phyloP scores from a whole-genome alignment of 805 yeast species.

The Yamadazyma tumulicola region DNA sequence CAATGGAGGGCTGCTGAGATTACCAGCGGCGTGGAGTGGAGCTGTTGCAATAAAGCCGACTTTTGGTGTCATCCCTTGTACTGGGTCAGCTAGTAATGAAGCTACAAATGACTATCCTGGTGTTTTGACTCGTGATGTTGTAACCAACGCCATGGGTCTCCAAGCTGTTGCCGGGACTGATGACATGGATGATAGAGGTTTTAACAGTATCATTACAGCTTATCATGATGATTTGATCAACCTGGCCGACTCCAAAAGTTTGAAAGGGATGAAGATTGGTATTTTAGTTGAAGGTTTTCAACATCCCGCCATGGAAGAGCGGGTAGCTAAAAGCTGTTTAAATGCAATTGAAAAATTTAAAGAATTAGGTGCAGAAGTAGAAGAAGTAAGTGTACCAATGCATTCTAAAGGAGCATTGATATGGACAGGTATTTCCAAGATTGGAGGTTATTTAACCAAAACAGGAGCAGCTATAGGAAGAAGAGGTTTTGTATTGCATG shows the following conservation, averaged over 20 bases:
- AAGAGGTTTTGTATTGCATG: constrained; percentile 15
- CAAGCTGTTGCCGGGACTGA: constrained; percentile 35
- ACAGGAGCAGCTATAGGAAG: constrained; percentile 17
- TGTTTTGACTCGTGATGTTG: constrained; percentile 34
- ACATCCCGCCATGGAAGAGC: constrained; percentile 26
- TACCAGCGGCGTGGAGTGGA: constrained; percentile 13
- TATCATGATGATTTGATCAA: constrained; percentile 16
- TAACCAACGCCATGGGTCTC: constrained; percentile 27
- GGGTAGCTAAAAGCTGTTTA: constrained; percentile 21
- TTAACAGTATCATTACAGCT: constrained; percentile 17
- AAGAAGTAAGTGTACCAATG: constrained; percentile 31
- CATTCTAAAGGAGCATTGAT: constrained; percentile 34
- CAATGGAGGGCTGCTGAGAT: constrained; percentile 11
- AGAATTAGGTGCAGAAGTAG: constrained; percentile 29
- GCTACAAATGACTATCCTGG: constrained; percentile 35
- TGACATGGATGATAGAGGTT: constrained; percentile 29
- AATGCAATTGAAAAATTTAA: constrained; percentile 25
- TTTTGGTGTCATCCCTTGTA: constrained; percentile 25
- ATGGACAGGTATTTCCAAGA: constrained; percentile 31
- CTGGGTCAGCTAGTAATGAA: constrained; percentile 34
- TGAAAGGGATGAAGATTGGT: constrained; percentile 29
- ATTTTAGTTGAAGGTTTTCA: constrained; percentile 31
- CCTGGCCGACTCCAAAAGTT: constrained; percentile 10
- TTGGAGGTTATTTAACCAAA: constrained; percentile 17
- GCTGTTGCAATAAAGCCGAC: constrained; percentile 13